A percentile compares a stretch with the other conserved stretches of the same genome.
These are phyloP conservation scores for Aspergillus floridensis DNA, from an alignment of 2,329 filamentous ascomycete species.

Conservation along the genomic window DNA sequence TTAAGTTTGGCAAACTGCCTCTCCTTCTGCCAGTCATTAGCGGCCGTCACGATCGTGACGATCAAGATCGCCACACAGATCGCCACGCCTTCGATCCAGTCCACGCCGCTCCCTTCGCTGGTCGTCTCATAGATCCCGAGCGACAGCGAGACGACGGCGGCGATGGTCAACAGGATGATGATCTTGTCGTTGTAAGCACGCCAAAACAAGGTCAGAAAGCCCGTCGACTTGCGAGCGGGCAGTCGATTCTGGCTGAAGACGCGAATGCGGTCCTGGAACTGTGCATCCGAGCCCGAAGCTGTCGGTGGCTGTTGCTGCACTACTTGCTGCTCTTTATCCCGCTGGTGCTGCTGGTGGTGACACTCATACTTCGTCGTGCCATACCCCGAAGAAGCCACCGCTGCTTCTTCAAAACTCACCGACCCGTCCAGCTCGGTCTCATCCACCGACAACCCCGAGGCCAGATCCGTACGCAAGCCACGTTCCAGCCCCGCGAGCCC, in stretches of 20 bases:
- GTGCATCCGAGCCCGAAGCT: constrained; percentile 24
- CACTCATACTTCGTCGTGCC: constrained; percentile 2
- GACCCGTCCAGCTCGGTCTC: constrained; percentile 64
- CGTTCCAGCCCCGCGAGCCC: constrained; percentile 75
- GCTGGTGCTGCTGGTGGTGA: neutral
- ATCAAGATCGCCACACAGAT: constrained; percentile 65
- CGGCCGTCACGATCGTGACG: constrained; percentile 60
- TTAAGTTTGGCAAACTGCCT: constrained; percentile 64
- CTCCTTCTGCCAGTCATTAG: constrained; percentile 69
- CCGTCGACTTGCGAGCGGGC: constrained; percentile 62
- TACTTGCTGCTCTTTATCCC: neutral
- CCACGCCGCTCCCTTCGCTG: constrained; percentile 50
- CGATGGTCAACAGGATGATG: constrained; percentile 66
- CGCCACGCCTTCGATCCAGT: constrained; percentile 67
- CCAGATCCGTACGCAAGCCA: constrained; percentile 70
- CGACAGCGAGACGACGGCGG: constrained; percentile 66
- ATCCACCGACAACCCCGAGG: constrained; percentile 71
- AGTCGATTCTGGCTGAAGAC: constrained; percentile 62
- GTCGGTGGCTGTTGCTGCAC: too few species aligned
- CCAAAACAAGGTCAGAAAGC: constrained; percentile 62
- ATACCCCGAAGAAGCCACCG: constrained; percentile 26
- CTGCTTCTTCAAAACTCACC: constrained; percentile 71
- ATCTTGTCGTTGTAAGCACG: constrained; percentile 72
- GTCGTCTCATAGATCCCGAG: constrained; percentile 68
- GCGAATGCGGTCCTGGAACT: constrained; percentile 57